phyloP scores from a whole-genome alignment of 352 stramenopile genomes.

The Pythium guiyangense region DNA sequence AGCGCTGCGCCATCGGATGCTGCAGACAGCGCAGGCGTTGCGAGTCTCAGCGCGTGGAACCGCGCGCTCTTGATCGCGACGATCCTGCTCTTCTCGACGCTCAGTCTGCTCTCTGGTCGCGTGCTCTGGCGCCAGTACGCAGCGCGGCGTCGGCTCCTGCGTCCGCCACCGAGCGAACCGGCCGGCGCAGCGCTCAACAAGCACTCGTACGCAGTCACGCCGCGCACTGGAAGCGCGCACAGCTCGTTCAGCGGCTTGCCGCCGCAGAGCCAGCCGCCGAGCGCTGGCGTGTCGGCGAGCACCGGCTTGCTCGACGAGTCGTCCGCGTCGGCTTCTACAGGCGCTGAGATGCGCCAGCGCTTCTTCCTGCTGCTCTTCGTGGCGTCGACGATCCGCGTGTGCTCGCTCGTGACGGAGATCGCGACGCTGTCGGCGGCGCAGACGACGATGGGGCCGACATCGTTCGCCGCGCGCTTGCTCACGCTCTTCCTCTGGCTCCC shows the following conservation, averaged over 20 bases:
- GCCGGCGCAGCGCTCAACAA: constrained; percentile 6
- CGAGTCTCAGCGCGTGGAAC: constrained; percentile 37
- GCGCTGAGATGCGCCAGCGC: constrained; percentile 67
- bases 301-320: constrained; percentile 44
- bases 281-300: constrained; percentile 18
- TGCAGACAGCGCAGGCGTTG: constrained; percentile 10
- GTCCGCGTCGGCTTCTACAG: constrained; percentile 51
- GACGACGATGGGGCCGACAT: constrained; percentile 29
- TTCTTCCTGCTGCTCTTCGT: constrained; percentile 77
- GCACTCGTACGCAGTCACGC: constrained; percentile 7
- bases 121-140: constrained; percentile 45
- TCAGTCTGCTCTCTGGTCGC: constrained; percentile 51
- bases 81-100: constrained; percentile 55
- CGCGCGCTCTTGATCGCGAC: constrained; percentile 43
- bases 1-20: background rate
- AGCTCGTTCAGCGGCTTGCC: constrained; percentile 28
- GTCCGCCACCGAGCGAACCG: background rate
- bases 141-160: constrained; percentile 21
- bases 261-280: constrained; percentile 5
- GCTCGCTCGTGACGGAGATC: constrained; percentile 57
- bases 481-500: constrained; percentile 71
- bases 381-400: constrained; percentile 53
- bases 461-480: constrained; percentile 42
- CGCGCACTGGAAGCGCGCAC: constrained; percentile 9
- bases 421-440: constrained; percentile 37